These are phyloP conservation scores for Aspergillus incahuasiensis DNA, from an alignment of 495 filamentous ascomycete species.

Conservation along the genomic window DNA sequence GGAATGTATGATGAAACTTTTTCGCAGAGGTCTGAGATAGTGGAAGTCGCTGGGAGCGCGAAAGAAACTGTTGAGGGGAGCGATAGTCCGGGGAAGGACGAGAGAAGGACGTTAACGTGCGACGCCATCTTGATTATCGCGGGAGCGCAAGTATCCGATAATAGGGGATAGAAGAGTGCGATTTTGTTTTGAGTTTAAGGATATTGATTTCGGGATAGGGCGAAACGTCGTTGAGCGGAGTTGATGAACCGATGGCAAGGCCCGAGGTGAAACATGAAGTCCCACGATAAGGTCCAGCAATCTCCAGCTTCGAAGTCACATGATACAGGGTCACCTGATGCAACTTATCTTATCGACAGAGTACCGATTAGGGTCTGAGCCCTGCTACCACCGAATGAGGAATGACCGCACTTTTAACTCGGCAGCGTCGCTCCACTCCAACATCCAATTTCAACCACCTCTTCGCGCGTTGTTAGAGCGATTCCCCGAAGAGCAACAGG, in stretches of 20 bases:
- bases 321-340: slow-evolving; percentile 6
- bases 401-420: slow-evolving; percentile 40
- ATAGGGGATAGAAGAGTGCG: too few species aligned
- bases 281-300: neutral
- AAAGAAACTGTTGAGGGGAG: slow-evolving; percentile 74
- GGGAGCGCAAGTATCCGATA: too few species aligned
- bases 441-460: slow-evolving; percentile 36
- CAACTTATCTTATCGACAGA: slow-evolving; percentile 6
- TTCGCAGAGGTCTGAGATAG: slow-evolving; percentile 60
- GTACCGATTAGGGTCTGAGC: slow-evolving; percentile 35
- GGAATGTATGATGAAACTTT: slow-evolving; percentile 64
- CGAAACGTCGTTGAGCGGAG: neutral
- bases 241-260: neutral
- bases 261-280: neutral
- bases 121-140: slow-evolving; percentile 29
- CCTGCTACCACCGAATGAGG: slow-evolving; percentile 31
- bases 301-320: neutral
- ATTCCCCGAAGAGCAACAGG: slow-evolving; percentile 56
- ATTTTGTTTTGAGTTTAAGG: too few species aligned
- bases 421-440: slow-evolving; percentile 33
- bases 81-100: slow-evolving; percentile 75
- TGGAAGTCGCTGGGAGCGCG: slow-evolving; percentile 58
- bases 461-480: slow-evolving; percentile 48
- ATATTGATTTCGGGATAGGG: too few species aligned
- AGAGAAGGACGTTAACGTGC: slow-evolving; percentile 75